phyloP scores from a whole-genome alignment of 2,329 filamentous ascomycete genomes.

The Pseudocercospora ulei region DNA sequence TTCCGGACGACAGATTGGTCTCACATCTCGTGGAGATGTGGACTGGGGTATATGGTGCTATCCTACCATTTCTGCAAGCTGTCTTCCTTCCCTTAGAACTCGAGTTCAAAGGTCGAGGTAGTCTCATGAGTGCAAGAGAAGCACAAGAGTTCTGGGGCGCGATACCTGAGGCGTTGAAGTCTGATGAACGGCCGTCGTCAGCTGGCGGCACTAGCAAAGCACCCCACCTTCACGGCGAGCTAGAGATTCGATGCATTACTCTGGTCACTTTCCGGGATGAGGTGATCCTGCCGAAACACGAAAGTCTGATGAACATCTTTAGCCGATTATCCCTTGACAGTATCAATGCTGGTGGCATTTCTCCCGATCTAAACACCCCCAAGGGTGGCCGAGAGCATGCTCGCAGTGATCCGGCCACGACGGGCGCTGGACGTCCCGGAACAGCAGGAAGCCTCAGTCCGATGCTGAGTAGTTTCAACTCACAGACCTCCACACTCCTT shows the following conservation, averaged over 20 bases:
- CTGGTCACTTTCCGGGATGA: conserved; percentile 80
- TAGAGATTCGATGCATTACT: conserved; percentile 83
- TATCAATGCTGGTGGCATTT: conserved; percentile 40
- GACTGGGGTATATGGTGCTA: conserved; percentile 82
- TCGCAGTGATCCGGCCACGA: conserved; percentile 29
- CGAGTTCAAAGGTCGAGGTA: conserved; percentile 77
- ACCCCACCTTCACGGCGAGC: conserved; percentile 47
- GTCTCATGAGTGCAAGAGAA: conserved; percentile 66
- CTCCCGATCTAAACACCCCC: conserved; percentile 26
- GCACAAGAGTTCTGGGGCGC: conserved; percentile 86
- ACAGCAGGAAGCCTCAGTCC: conserved; percentile 69
- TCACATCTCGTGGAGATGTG: conserved; percentile 85
- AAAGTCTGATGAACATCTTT: conserved; percentile 79
- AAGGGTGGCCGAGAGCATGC: conserved; percentile 26
- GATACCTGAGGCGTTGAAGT: conserved; percentile 42
- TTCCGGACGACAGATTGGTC: conserved; percentile 79
- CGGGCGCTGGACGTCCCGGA: conserved; percentile 38
- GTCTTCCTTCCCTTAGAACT: conserved; percentile 89
- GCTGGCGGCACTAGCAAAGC: conserved; percentile 35
- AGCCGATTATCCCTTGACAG: conserved; percentile 81
- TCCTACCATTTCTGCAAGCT: conserved; percentile 87
- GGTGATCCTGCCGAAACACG: conserved; percentile 79
- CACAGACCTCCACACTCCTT: conserved; percentile 68
- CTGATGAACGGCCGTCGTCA: conserved; percentile 39
- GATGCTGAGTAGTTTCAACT: conserved; percentile 67